Conservation (phyloP, 129 eudicot genomes). For the Chrysanthemum seticuspe region DNA sequence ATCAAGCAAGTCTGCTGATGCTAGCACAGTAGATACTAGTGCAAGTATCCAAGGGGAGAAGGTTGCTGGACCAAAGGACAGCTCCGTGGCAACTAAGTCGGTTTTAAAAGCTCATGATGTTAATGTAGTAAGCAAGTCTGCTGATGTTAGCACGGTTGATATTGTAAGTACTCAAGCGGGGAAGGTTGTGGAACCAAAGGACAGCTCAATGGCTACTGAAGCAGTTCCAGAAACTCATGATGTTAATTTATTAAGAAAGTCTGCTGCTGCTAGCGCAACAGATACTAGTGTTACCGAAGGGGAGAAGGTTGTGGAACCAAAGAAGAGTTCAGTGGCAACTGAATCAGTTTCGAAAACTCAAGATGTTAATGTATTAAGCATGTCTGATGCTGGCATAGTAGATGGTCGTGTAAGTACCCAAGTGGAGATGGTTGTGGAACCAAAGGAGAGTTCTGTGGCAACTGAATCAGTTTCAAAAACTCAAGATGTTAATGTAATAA, state of each 20-base stretch:
- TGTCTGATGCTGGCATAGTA: constrained; percentile 6
- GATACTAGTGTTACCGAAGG: no score
- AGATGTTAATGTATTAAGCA: constrained; percentile 1
- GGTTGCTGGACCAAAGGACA: background rate
- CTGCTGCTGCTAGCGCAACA: no score
- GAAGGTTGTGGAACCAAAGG: constrained; percentile 19
- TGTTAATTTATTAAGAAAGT: no score
- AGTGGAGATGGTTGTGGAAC: constrained; percentile 21
- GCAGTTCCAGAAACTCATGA: no score
- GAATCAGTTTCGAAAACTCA: no score
- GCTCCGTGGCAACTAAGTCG: no score
- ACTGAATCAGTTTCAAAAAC: constrained; percentile 16
- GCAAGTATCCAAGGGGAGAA: background rate
- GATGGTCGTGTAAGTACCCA: constrained; percentile 17
- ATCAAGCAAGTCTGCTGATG: constrained; percentile 14
- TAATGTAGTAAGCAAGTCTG: no score
- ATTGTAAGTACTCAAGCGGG: constrained; percentile 19
- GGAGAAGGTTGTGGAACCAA: no score
- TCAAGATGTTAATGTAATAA: constrained; percentile 19
- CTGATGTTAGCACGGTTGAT: no score
- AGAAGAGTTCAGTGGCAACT: no score
- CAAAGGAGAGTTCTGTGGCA: constrained; percentile 20
- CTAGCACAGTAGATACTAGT: constrained; percentile 12
- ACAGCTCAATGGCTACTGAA: no score
- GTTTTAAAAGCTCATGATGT: no score